Evolutionary conservation across 805 yeast species (phyloP), one percentile per base, ranked within the genome.

Genomic region (Millerozyma miso): DNA sequence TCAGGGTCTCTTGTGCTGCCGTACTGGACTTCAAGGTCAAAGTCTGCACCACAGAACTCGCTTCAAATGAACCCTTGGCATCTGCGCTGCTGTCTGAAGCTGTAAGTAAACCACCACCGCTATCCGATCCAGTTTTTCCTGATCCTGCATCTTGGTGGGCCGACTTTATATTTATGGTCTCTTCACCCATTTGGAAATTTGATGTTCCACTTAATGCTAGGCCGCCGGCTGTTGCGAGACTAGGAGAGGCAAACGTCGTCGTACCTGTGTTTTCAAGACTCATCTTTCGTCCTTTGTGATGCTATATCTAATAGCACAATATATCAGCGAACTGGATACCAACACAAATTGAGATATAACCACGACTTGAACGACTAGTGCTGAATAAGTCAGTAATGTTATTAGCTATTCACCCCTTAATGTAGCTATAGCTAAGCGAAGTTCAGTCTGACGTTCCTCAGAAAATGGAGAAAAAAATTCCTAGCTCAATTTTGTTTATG

Each of bases 51-150:
- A 15, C 36, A 13, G 44, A 41, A 15, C 38, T 32, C 17, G 37
- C 38, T 14, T 16, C 33, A 31, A 41, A 41, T 3, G 45, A 38
- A 5, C 44, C 44, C 12, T 23, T 31, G n/a, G 41, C 41, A 32
- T 41, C 41, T 14, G 19, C 29, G 12, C 8, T 32, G 19, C 33
- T 20, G 19, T 32, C 13, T 5, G 45, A 19, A 7, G 37, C 33
- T 29, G 39, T 31, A 13, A 7, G 10, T 10, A 31, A 19, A 10
- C 12, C 7, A 19, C 20, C 19, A 7, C 20, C 26, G 14, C 19
- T 15, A 15, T 15, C 17, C 34, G 34, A n/a, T 6, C 14, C 34
- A n/a, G 34, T 6, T 32, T 32, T 15, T 23, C 10, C 29, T 6
- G 29, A 23, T 6, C 29, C 29, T 6, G 29, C 29, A 6, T 23